A percentile compares a stretch with the other conserved stretches of the same genome.
phyloP scores from a whole-genome alignment of 305 asterid species.

The Striga hermonthica region DNA sequence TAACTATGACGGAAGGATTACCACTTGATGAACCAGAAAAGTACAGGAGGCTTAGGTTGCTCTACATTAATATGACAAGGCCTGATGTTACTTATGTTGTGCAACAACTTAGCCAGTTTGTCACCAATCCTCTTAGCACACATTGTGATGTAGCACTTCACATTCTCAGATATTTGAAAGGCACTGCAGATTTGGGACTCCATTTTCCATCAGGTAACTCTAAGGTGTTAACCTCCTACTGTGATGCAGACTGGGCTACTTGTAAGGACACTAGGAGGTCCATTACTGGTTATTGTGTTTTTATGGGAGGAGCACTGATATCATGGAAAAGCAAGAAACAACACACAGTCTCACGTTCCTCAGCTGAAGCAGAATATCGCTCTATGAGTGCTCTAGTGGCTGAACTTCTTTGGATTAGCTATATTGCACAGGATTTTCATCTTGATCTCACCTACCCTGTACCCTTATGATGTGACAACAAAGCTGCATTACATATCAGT shows the following conservation, averaged over 20 bases:
- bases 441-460: background rate
- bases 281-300: background rate
- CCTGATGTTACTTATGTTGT: background rate
- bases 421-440: background rate
- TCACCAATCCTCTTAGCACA: background rate
- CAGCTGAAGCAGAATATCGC: background rate
- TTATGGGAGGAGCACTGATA: background rate
- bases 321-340: background rate
- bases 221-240: background rate
- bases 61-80: background rate
- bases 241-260: conserved; percentile 3
- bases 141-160: background rate
- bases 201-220: background rate
- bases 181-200: background rate
- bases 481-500: background rate
- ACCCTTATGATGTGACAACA: background rate
- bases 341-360: background rate
- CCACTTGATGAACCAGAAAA: background rate
- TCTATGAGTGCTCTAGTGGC: background rate
- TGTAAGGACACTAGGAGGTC: background rate
- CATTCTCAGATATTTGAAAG: background rate
- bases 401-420: background rate
- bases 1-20: background rate
- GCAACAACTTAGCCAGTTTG: background rate
- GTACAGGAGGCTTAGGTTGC: background rate